Evolutionary conservation across 495 filamentous ascomycete genomes (phyloP), one percentile per base, ranked within the genome.

Genomic region (Diplogelasinospora grovesii): DNA sequence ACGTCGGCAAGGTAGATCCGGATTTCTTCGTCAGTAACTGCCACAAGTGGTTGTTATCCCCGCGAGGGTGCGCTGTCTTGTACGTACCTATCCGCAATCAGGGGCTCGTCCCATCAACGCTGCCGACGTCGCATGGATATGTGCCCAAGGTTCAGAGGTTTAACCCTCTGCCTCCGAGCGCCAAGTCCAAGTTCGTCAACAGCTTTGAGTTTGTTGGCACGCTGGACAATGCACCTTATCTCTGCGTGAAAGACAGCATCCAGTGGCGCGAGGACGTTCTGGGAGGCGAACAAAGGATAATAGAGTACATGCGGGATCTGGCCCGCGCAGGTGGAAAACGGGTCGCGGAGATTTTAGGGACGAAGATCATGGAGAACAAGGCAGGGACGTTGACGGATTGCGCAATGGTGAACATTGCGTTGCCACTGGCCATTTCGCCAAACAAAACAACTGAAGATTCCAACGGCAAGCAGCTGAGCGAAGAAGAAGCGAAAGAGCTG

Each of bases 41-140:
- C 49, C 86, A 96, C 62, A 97, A 96, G 69, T 97, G 90, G 90
- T 74, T 95, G 11, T 85, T 78, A 50, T 77, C 79, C 8, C 90
- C 89, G n/a, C 77, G 90, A 28, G 79, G 78, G 19, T 85, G 78
- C 50, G 86, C 88, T 2, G 69, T 88, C 1, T 74, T 96, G 34
- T 85, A 94, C 56, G 86, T 93, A 1, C 79, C 85, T 0, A 39
- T 63, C 8, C 70, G 77, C 9, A 82, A 93, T 53, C 90, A 95
- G 52, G 63, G 63, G 16, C 55, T 89, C 15, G 75, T 95, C 14
- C 78, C 85, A 9, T 78, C 79, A 8, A 82, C 82, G 0, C 45
- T 95, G 22, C 88, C 90, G 8, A 95, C 83, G 2, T 74, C 67
- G n/a, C 71, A 77, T 39, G 73, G 75, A 4, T 85, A 74, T 19